Base-by-base conservation (phyloP, 192 early-diverging fungal species). In the Coemansia sp. region DNA sequence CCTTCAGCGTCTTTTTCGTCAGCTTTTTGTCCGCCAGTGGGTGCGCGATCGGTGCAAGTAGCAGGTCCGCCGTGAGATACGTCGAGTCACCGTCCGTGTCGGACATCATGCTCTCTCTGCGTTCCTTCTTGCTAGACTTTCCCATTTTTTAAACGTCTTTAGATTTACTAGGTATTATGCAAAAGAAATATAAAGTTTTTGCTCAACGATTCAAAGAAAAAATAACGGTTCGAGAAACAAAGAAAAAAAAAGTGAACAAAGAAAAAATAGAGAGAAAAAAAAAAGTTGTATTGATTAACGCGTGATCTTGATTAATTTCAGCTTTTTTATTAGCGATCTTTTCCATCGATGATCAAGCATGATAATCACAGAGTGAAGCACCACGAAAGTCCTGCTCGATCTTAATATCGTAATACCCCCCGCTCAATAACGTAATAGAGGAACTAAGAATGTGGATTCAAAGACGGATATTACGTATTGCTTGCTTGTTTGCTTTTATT, bases 101-200 rank as follows among this genome's bases (percentile, higher is more conserved):
- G 22, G 60, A 32, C 32, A 45, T 51, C 28, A 66, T 51, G 58
- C 66, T 75, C 42, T 61, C 65, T 42, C 62, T 58, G 52, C 67
- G 69, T 23, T 81, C 74, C 66, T 54, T 65, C 66, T 71, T 83
- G 95, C 91, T 91, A 77, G 91, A 91, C 82, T 92, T 95, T 35
- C 95, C 88, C 65, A 90, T 90, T 83, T 33, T 38, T 35, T n/a
- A n/a, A n/a, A 40, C 35, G n/a, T 11, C 35, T 40, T 11, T 16
- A 2, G 12, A 40, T 16, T 40, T 16, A 16, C 12, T 40, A 16
- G 0, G 35, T 40, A 40, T 40, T n/a, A 40, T 40, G 35, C 35
- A 40, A 40, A 40, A 40, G 14, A 16, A 16, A 40, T 40, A 40
- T 16, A 40, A 40, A 35, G 33, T 35, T 12, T 16, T 40, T 40